Evolutionary conservation across 805 yeast genomes (phyloP).

Genomic region (Saccharomycopsis schoenii): DNA sequence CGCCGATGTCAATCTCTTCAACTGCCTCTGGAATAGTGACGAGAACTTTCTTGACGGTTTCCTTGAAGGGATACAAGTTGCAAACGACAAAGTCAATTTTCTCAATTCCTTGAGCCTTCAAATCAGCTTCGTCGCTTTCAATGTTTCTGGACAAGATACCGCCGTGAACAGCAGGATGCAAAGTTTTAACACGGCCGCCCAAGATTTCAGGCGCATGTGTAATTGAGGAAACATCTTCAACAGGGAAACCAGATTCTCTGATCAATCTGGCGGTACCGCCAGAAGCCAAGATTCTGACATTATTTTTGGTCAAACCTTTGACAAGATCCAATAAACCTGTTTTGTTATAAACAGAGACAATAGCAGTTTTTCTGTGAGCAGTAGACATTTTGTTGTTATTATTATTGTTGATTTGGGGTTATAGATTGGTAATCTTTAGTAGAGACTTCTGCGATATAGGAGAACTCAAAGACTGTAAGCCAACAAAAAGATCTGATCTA

Average conservation of each 20-base stretch:
- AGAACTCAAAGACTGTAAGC: too few species aligned
- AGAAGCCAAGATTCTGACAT: slow-evolving; percentile 88
- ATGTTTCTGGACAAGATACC: slow-evolving; percentile 92
- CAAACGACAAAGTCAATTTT: slow-evolving; percentile 96
- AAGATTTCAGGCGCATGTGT: slow-evolving; percentile 99
- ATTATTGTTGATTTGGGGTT: neutral
- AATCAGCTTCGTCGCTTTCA: slow-evolving; percentile 83
- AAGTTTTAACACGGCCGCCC: slow-evolving; percentile 96
- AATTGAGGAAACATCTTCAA: slow-evolving; percentile 87
- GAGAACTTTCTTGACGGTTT: slow-evolving; percentile 89
- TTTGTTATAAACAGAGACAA: slow-evolving; percentile 93
- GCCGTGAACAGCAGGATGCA: slow-evolving; percentile 98
- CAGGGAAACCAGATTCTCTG: slow-evolving; percentile 97
- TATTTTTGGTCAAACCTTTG: slow-evolving; percentile 81
- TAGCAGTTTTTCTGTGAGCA: slow-evolving; percentile 62
- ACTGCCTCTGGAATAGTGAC: slow-evolving; percentile 97
- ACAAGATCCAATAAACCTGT: slow-evolving; percentile 94
- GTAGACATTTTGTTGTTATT: neutral
- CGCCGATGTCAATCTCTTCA: slow-evolving; percentile 97
- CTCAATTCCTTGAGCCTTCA: slow-evolving; percentile 80
- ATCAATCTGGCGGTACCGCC: slow-evolving; percentile 95
- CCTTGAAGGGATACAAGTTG: slow-evolving; percentile 96
- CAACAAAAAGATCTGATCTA: too few species aligned
- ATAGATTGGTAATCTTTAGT: too few species aligned
- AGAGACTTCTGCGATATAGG: too few species aligned